Evolutionary conservation across 441 rosid species (phyloP).

Genomic region (Monsonia emarginata): DNA sequence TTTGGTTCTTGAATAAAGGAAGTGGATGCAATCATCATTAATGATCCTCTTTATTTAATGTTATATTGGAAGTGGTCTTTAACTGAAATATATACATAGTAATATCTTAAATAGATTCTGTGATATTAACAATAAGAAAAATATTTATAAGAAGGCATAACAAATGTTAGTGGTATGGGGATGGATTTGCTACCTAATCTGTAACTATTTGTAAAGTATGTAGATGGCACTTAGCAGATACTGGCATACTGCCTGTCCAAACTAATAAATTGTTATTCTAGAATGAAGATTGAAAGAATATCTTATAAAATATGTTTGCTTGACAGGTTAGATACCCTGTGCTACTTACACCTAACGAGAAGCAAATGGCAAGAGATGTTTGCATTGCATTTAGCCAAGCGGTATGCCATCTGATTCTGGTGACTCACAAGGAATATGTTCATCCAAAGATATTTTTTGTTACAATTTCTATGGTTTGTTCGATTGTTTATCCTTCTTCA

Average conservation of each 20-base stretch:
- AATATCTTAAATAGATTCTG: background rate
- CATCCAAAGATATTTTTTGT: background rate
- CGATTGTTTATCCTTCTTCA: background rate
- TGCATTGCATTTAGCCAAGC: slow-evolving; percentile 94
- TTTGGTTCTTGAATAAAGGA: background rate
- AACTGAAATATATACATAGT: background rate
- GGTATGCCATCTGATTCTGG: slow-evolving; percentile 35
- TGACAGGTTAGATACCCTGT: slow-evolving; percentile 98
- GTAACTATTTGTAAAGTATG: background rate
- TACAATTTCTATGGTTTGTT: background rate
- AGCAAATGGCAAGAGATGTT: slow-evolving; percentile 98
- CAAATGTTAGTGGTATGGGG: background rate
- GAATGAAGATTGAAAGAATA: background rate
- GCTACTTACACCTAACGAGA: slow-evolving; percentile 87
- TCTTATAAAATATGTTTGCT: slow-evolving; percentile 12
- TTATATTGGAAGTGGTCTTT: background rate
- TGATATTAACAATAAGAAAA: background rate
- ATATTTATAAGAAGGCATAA: background rate
- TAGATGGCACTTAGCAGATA: background rate
- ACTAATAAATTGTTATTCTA: background rate
- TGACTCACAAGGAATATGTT: background rate
- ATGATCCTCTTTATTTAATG: background rate
- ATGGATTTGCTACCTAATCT: background rate
- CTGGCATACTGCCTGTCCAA: background rate
- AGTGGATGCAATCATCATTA: background rate